Base-by-base conservation (phyloP, 108 stramenopile species). In the Cylindrotheca closterium region DNA sequence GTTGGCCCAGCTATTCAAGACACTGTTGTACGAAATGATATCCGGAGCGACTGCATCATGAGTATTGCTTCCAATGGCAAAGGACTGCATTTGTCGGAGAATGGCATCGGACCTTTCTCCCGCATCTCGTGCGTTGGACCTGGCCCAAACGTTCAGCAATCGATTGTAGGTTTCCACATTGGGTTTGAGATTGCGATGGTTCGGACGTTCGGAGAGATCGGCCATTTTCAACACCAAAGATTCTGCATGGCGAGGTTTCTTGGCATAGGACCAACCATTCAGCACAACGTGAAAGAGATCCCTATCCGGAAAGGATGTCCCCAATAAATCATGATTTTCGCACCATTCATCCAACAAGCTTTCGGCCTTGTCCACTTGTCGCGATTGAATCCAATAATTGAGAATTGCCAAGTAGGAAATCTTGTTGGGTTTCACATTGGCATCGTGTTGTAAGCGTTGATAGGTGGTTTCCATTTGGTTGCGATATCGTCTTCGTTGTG, bases 351-450 rank as follows among this genome's bases (percentile, higher is more conserved):
- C 69, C 23, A 87, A 23, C 1, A 87, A 54, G 19, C 54, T 25
- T 55, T 87, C 80, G 22, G 85, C 85, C 10, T 79, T 65, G 19
- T 62, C 59, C 1, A 65, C 37, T 1, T 33, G 21, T n/a, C 54
- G 54, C 21, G 32, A 46, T n/a, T 58, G 51, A 15, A 67, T 67
- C 60, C 60, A 63, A 21, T 51, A 29, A 57, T 74, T 58, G 12
- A 74, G 22, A 4, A 67, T 48, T 7, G 73, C 66, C 22, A 56
- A 45, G 28, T 57, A 74, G 15, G 73, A 60, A 17, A 60, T 59
- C 17, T 29, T 27, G 31, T 67, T 67, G 12, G 65, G 58, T 21
- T 7, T 51, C 22, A 74, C 59, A 0, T 37, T 49, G 1, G 28
- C 46, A 30, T 74, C 66, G 10, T 61, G 7, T 10, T 51, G 25